Base-by-base conservation (phyloP, 1,284 basidiomycete genomes). In the Vanrija sp. region DNA sequence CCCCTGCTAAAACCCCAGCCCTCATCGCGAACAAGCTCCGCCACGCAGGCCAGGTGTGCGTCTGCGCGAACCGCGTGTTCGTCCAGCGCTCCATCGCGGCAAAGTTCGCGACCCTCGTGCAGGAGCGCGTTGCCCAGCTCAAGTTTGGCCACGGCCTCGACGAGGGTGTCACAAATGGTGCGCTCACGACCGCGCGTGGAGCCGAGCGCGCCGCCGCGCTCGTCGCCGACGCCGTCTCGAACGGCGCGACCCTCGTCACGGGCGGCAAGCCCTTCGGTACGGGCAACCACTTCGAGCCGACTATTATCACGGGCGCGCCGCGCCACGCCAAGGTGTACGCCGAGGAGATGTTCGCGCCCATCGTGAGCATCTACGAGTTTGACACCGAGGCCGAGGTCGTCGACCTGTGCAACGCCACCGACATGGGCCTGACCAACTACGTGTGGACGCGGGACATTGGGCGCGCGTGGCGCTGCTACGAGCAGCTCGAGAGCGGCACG, bases 401-500 rank as follows among this genome's bases (percentile, higher is more conserved):
- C 49, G 80, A 80, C 60, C 76, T 87, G 48, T 92, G 92, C 38
- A 97, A 98, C 73, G 78, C 84, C 62, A 82, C 86, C 0, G 82
- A 87, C 25, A 84, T 88, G 42, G 94, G 94, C 0, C 80, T 98
- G 15, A 91, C 92, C 6, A 90, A 89, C 49, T 94, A 94, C 72
- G 90, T 95, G 77, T 95, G 83, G 77, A 89, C 89, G 38, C 78
- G 86, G 52, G 90, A 97, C 70, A 80, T 95, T 6, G 85, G 86
- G 0, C 80, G 92, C 25, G 86, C 89, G 46, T 96, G 90, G 89
- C 82, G 93, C 46, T 89, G 95, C n/a, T 90, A 89, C 20, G 93
- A 95, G 77, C 85, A 82, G 58, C 80, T 97, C 47, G 89, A 97
- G 75, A 89, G 93, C 6, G 94, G 94, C 2, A 96, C 96, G 90